Conservation (phyloP, 768 basidiomycete species). For the Cystofilobasidium capitatum region DNA sequence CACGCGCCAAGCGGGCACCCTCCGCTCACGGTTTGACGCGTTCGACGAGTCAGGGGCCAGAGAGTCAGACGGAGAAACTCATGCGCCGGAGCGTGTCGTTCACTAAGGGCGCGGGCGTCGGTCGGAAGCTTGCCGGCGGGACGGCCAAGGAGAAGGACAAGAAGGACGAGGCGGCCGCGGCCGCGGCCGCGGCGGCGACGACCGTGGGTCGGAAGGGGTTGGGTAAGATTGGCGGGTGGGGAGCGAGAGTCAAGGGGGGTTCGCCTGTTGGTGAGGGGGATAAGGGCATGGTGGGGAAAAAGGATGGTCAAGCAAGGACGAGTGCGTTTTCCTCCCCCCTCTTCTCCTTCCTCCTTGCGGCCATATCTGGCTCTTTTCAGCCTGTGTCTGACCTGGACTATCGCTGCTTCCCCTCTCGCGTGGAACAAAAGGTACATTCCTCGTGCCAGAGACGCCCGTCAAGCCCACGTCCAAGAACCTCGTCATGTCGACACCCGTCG, state of each 20-base stretch:
- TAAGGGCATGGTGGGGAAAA: too few species aligned
- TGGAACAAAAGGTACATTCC: not conserved
- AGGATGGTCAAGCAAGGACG: too few species aligned
- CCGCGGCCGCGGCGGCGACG: too few species aligned
- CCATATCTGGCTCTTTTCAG: not conserved
- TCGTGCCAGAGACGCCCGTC: constrained; percentile 4
- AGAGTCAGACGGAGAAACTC: constrained; percentile 17
- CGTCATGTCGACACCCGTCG: not conserved
- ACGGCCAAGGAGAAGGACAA: not conserved
- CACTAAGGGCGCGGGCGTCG: constrained; percentile 4
- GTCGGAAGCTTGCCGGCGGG: not conserved
- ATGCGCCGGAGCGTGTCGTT: constrained; percentile 18
- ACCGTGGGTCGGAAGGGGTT: too few species aligned
- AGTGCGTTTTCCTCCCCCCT: too few species aligned
- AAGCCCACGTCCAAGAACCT: not conserved
- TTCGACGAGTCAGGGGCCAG: not conserved
- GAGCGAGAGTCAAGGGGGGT: too few species aligned
- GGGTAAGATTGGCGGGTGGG: not conserved
- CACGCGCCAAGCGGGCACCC: too few species aligned
- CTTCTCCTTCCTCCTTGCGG: too few species aligned
- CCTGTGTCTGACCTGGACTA: too few species aligned
- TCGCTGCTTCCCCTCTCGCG: not conserved
- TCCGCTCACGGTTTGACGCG: not conserved
- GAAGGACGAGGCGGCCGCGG: not conserved
- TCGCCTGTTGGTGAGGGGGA: too few species aligned